Conservation (phyloP, 176 grass and related monocot species). For the Tillandsia leiboldiana region DNA sequence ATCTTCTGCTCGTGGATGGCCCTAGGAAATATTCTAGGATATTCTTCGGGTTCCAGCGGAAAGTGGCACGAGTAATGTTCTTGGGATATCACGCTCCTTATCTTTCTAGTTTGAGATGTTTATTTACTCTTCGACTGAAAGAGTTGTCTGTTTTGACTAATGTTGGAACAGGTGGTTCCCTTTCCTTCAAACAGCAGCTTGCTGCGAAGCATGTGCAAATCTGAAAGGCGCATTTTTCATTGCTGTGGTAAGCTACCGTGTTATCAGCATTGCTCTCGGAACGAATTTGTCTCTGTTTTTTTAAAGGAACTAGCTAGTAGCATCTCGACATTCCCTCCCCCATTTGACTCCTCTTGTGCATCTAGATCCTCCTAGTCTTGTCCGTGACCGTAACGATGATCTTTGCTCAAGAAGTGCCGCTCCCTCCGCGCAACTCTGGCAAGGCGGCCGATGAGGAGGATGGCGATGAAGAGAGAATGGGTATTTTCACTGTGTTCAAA, state of each 20-base stretch:
- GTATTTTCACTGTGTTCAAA: conserved; percentile 22
- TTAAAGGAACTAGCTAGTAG: too few relatives aligned
- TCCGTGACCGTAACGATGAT: conserved; percentile 43
- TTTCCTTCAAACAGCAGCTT: conserved; percentile 66
- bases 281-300: too few relatives aligned
- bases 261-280: neutral
- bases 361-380: conserved; percentile 47
- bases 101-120: too few relatives aligned
- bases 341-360: neutral
- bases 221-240: conserved; percentile 81
- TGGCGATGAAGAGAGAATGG: neutral
- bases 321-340: neutral
- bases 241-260: conserved; percentile 51
- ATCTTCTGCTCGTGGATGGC: conserved; percentile 99
- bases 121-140: too few relatives aligned
- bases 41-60: conserved; percentile 76
- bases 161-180: conserved; percentile 62
- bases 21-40: conserved; percentile 84
- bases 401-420: conserved; percentile 57
- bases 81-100: too few relatives aligned
- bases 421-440: conserved; percentile 12
- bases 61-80: conserved; percentile 54
- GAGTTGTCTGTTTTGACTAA: neutral
- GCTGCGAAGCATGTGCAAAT: conserved; percentile 82
- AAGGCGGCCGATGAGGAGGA: neutral